Base-by-base conservation (phyloP, 169 alveolate species). In the Amoebophrya sp. region DNA sequence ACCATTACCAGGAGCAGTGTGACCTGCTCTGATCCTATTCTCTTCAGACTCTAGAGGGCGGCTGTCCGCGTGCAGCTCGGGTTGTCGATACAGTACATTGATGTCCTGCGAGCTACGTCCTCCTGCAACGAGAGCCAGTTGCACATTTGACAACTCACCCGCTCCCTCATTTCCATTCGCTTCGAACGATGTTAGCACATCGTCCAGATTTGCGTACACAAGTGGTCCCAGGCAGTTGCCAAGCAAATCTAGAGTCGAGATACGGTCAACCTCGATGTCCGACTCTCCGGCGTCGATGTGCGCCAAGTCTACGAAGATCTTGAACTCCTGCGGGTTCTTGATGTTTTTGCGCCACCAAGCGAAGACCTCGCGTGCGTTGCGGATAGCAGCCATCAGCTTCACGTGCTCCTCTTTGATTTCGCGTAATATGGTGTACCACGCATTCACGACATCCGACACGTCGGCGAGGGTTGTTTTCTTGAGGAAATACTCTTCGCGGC, bases 251-350 rank as follows among this genome's bases (percentile, higher is more conserved):
- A 65, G 33, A 0, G 83, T 65, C 36, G 83, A 65, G n/a, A 65
- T 65, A 0, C 83, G 83, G 83, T 65, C 83, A 10, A 65, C 83
- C 33, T 65, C 83, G 26, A 65, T 65, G 83, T 65, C 83, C 83
- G 83, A 65, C 83, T 65, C 83, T 29, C 83, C 83, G 33, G 83
- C 83, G 83, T 65, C 83, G 83, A 65, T 65, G 83, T 65, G 83
- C 83, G 83, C 83, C 83, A 65, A 36, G 26, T 65, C 83, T 6
- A 65, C 83, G 83, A 65, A 65, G 83, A 26, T 65, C 26, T 65
- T 65, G 83, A 65, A 65, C 26, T 65, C 83, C 83, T 65, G 83
- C 38, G 83, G 36, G 83, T 65, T 65, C n/a, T 1, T 18, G 83
- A 65, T 65, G 83, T 65, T 65, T 10, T 18, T 1, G 39, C 83